A percentile compares a stretch with the other conserved stretches of the same genome.
Conservation (phyloP, 768 basidiomycete genomes). For the Amyloporia xantha region DNA sequence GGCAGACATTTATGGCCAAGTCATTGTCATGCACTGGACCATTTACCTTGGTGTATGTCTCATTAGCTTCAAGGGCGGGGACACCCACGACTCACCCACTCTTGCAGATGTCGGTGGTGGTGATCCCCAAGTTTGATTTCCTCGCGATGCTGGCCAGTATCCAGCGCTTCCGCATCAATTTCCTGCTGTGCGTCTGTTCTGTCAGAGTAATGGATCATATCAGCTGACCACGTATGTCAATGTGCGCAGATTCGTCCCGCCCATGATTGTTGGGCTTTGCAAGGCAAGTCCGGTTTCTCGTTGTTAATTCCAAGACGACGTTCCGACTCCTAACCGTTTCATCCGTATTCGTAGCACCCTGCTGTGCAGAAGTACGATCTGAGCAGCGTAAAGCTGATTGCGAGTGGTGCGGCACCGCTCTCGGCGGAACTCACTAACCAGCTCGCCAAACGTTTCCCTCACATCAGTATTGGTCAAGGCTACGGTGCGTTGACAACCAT, state of each 20-base stretch:
- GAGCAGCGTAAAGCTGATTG: conserved; percentile 31
- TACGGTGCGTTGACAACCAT: conserved; percentile 37
- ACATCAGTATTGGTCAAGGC: conserved; percentile 49
- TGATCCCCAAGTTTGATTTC: conserved; percentile 29
- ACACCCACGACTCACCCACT: conserved; percentile 4
- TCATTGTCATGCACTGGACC: conserved; percentile 23
- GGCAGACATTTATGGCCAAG: conserved; percentile 40
- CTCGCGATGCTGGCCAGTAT: conserved; percentile 28
- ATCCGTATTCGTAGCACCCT: conserved; percentile 32
- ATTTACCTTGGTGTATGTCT: conserved; percentile 23
- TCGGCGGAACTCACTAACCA: conserved; percentile 42
- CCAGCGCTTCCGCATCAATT: conserved; percentile 26
- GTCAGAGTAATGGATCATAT: no score
- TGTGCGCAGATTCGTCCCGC: conserved; percentile 25
- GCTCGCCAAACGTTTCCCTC: conserved; percentile 40
- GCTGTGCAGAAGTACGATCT: conserved; percentile 33
- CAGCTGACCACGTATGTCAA: neutral
- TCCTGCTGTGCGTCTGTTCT: conserved; percentile 27
- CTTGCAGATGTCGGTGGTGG: conserved; percentile 23
- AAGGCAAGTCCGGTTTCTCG: conserved; percentile 24
- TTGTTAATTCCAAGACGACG: neutral
- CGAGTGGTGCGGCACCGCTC: conserved; percentile 53
- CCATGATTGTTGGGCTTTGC: conserved; percentile 29
- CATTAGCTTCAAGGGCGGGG: neutral
- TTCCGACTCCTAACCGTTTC: neutral